Base-by-base conservation (phyloP, 106 monocot genomes). In the Iris macrosiphon region DNA sequence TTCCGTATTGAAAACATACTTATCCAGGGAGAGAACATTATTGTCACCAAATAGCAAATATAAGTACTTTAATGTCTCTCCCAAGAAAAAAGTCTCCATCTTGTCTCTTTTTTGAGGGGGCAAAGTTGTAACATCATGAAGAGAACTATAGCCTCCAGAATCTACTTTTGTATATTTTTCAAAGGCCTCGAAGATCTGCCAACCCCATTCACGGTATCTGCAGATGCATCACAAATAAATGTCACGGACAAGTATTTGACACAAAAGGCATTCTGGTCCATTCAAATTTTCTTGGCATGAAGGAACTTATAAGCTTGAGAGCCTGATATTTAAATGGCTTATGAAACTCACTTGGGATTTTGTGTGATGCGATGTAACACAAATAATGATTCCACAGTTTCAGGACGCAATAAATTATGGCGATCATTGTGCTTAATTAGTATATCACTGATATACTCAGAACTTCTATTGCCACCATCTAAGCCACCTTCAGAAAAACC, bases 21-120 rank as follows among this genome's bases (percentile, higher is more conserved):
- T 85, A 72, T 95, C 79, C 1, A 95, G 58, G 59, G 94, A 85
- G 41, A 95, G 73, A 38, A 82, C 50, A 57, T 79, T 53, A 15
- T 67, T 63, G 42, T 95, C 79, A 26, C 75, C 89, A 57, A 95
- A 95, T 18, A 95, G 61, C 46, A 95, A 49, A 79, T 89, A 95
- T 55, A 95, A 68, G 50, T 95, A 95, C 31, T 95, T 95, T 38
- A 95, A 57, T 31, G 89, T 95, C 62, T 95, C 94, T 10, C 87
- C 94, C 39, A 89, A 62, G 67, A 95, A 95, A 64, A 95, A 95
- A 51, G 94, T 95, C 65, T 95, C 94, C 94, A 95, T 94, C 70
- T 94, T 94, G 64, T 94, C 93, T 59, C 93, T 88, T 64, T 61
- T 81, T 15, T 18, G 80, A 58, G 93, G 78, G 2, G 88, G 93